Evolutionary conservation across 805 yeast genomes (phyloP).

Genomic region (Pichia heedii): DNA sequence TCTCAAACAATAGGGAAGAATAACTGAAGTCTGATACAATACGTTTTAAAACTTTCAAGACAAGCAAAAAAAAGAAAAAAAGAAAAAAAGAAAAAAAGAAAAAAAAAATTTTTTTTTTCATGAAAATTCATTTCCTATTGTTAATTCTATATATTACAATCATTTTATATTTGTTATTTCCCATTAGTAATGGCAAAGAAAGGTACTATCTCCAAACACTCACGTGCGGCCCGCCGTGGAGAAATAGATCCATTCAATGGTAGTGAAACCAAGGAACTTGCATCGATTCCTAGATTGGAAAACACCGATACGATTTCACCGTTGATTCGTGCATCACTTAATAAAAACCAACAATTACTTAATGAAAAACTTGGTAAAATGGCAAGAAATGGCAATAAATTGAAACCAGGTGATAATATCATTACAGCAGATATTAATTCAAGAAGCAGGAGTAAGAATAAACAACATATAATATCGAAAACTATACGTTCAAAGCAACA

Average conservation of each 20-base stretch:
- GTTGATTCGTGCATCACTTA: constrained; percentile 52
- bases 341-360: constrained; percentile 53
- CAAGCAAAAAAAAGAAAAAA: too few species aligned
- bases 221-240: constrained; percentile 74
- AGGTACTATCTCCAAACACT: constrained; percentile 46
- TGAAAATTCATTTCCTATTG: too few species aligned
- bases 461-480: constrained; percentile 20
- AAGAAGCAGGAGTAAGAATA: too few species aligned
- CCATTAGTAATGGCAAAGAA: constrained; percentile 9
- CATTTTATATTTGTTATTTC: too few species aligned
- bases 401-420: constrained; percentile 8
- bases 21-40: too few species aligned
- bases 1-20: too few species aligned
- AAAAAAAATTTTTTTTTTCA: too few species aligned
- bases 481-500: constrained; percentile 15
- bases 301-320: constrained; percentile 53
- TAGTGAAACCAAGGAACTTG: constrained; percentile 38
- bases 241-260: constrained; percentile 29
- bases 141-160: too few species aligned
- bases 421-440: constrained; percentile 6
- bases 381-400: neutral
- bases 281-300: constrained; percentile 48
- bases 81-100: too few species aligned
- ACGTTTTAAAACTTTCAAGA: too few species aligned
- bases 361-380: constrained; percentile 40